These are phyloP conservation scores for Trichoderma erinaceum DNA, from an alignment of 495 filamentous ascomycete genomes.

Conservation along the genomic window DNA sequence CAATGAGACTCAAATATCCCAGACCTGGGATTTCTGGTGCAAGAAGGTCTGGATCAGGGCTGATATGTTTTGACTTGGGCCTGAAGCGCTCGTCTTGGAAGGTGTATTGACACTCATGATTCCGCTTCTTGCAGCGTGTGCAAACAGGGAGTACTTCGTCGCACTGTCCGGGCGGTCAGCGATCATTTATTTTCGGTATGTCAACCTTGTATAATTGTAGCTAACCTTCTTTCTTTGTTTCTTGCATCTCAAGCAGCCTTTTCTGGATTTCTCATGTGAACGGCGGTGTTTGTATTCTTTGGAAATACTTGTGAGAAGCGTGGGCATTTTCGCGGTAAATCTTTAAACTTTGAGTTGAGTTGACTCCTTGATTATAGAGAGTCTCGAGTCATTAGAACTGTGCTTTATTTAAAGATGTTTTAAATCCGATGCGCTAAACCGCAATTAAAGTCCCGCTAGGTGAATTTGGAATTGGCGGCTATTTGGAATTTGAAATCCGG, in stretches of 20 bases:
- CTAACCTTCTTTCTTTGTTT: conserved; percentile 27
- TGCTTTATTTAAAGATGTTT: background rate
- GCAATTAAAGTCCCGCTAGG: background rate
- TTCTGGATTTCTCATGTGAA: conserved; percentile 26
- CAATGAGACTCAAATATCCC: conserved; percentile 10
- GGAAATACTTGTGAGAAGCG: background rate
- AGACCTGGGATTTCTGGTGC: background rate
- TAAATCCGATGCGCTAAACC: background rate
- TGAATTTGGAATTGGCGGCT: too few species aligned
- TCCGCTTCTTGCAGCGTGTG: conserved; percentile 25
- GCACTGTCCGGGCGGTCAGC: conserved; percentile 20
- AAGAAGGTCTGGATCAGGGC: background rate
- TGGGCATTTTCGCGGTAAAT: background rate
- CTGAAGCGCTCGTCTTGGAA: conserved; percentile 14
- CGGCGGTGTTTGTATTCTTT: conserved; percentile 21
- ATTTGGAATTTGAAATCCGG: background rate
- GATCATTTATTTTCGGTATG: background rate
- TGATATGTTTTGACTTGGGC: background rate
- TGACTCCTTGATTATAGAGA: background rate
- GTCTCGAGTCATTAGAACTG: background rate
- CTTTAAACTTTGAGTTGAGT: background rate
- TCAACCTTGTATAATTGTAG: background rate
- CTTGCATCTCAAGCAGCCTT: conserved; percentile 28
- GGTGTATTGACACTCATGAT: conserved; percentile 23
- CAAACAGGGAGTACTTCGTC: conserved; percentile 25